Evolutionary conservation across 305 asterid species (phyloP).

Genomic region (Fraxinus sp.): DNA sequence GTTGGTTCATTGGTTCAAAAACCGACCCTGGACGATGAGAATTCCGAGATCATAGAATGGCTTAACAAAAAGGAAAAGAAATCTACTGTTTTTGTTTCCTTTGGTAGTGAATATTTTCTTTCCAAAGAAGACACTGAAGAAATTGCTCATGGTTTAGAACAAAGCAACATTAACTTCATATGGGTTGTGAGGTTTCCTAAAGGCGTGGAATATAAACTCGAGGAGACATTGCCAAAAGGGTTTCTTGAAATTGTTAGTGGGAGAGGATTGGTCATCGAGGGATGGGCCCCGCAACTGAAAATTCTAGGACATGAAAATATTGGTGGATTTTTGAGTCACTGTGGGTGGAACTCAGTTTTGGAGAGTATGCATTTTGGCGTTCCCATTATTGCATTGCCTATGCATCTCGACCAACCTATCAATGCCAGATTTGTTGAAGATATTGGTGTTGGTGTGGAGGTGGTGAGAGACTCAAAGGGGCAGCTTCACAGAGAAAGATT

Average conservation of each 20-base stretch:
- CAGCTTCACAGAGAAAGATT: constrained; percentile 17
- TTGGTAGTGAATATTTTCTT: constrained; percentile 33
- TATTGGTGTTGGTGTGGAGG: constrained; percentile 33
- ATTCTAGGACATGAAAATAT: constrained; percentile 23
- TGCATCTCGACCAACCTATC: constrained; percentile 40
- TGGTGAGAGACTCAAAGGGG: constrained; percentile 22
- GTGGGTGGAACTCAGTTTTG: constrained; percentile 37
- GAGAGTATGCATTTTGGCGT: constrained; percentile 33
- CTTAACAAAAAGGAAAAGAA: constrained; percentile 27
- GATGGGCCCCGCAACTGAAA: constrained; percentile 38
- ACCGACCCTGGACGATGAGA: constrained; percentile 2
- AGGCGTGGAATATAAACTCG: constrained; percentile 5
- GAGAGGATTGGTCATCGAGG: constrained; percentile 28
- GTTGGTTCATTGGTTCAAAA: constrained; percentile 32
- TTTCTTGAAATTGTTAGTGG: constrained; percentile 20
- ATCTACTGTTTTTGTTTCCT: constrained; percentile 30
- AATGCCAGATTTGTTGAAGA: constrained; percentile 38
- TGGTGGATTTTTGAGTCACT: constrained; percentile 33
- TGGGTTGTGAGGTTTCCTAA: constrained; percentile 41
- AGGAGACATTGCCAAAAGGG: constrained; percentile 25
- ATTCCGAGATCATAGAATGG: constrained; percentile 16
- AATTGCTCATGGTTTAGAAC: constrained; percentile 31
- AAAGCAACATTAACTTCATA: constrained; percentile 25
- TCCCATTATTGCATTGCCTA: constrained; percentile 31
- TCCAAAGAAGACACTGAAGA: constrained; percentile 24